phyloP scores from a whole-genome alignment of 345 rosid genomes.

The Hypericum androsaemum region DNA sequence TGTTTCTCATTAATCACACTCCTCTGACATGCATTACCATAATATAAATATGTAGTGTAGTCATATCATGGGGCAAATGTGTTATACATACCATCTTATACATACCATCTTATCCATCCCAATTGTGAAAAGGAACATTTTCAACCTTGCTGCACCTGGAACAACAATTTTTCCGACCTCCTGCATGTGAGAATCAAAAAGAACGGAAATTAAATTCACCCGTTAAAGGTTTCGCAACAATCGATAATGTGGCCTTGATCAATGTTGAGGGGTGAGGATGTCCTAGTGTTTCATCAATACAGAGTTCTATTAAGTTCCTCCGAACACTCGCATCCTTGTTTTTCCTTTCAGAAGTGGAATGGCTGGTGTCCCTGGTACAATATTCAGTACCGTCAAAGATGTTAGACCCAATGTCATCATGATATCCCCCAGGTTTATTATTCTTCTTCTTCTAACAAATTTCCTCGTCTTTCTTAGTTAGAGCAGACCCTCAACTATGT shows the following conservation, averaged over 20 bases:
- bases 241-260: slow-evolving; percentile 90
- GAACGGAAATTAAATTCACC: slow-evolving; percentile 37
- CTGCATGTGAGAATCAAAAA: slow-evolving; percentile 39
- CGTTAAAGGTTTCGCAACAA: slow-evolving; percentile 94
- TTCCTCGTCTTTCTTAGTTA: slow-evolving; percentile 6
- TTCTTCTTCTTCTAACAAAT: slow-evolving; percentile 6
- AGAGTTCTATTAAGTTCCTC: neutral
- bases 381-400: slow-evolving; percentile 89
- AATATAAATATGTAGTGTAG: too few species aligned
- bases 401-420: slow-evolving; percentile 98
- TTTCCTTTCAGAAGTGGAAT: slow-evolving; percentile 70
- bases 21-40: slow-evolving; percentile 21
- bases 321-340: slow-evolving; percentile 1
- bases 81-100: slow-evolving; percentile 86
- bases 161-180: slow-evolving; percentile 61
- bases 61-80: slow-evolving; percentile 98
- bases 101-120: slow-evolving; percentile 94
- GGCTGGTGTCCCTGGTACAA: slow-evolving; percentile 99
- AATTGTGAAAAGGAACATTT: slow-evolving; percentile 83
- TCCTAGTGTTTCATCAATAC: slow-evolving; percentile 3
- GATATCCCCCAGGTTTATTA: slow-evolving; percentile 82
- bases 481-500: slow-evolving; percentile 17
- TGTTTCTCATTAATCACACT: neutral
- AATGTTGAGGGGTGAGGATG: slow-evolving; percentile 88
- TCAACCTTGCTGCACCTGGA: slow-evolving; percentile 84